phyloP scores from a whole-genome alignment of 2,329 filamentous ascomycete species.

The Aureobasidium sp. region DNA sequence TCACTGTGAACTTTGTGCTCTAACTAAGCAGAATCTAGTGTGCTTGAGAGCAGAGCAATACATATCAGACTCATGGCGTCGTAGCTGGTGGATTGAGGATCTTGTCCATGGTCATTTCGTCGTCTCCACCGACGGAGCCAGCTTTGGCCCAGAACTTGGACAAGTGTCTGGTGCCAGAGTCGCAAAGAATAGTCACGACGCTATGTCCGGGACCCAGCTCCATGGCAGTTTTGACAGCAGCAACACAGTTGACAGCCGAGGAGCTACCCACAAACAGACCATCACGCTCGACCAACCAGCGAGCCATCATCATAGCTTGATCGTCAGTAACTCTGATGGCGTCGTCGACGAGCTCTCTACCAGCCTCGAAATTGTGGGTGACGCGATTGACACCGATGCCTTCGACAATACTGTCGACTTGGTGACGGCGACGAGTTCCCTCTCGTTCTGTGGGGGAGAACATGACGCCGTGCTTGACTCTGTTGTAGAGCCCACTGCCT shows the following conservation, averaged over 20 bases:
- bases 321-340: slow-evolving; percentile 81
- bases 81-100: slow-evolving; percentile 30
- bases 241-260: slow-evolving; percentile 80
- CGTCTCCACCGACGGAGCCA: slow-evolving; percentile 53
- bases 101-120: slow-evolving; percentile 47
- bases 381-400: slow-evolving; percentile 91
- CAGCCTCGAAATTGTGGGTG: slow-evolving; percentile 88
- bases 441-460: slow-evolving; percentile 84
- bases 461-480: slow-evolving; percentile 90
- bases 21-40: no score
- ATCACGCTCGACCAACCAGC: slow-evolving; percentile 92
- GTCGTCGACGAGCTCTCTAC: slow-evolving; percentile 79
- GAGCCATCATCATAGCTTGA: slow-evolving; percentile 88
- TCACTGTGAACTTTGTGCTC: no score
- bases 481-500: slow-evolving; percentile 88
- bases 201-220: slow-evolving; percentile 50
- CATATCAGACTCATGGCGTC: not conserved
- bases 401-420: slow-evolving; percentile 94
- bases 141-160: slow-evolving; percentile 80
- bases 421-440: slow-evolving; percentile 78
- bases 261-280: slow-evolving; percentile 92
- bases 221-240: slow-evolving; percentile 63
- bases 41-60: not conserved
- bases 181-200: slow-evolving; percentile 79
- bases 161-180: slow-evolving; percentile 66